A percentile compares a stretch with the other conserved stretches of the same genome.
Evolutionary conservation across 345 rosid species (phyloP).

Genomic region (Barbarea vulgaris): DNA sequence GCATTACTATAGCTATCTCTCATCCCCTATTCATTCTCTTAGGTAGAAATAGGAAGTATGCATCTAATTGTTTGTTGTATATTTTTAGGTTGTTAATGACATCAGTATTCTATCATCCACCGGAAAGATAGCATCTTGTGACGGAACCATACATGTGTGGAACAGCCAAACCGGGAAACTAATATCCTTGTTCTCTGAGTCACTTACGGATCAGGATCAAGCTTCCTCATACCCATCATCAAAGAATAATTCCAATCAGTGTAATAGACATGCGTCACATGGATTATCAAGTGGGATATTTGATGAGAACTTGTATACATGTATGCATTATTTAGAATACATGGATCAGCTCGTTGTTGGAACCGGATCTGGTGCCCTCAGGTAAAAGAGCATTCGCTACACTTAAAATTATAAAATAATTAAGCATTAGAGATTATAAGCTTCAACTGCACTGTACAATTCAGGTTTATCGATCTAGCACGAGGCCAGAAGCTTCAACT

Average conservation of each 20-base stretch:
- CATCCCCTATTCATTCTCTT: background rate
- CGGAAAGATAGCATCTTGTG: slow-evolving; percentile 93
- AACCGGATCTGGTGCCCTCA: slow-evolving; percentile 86
- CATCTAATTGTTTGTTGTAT: slow-evolving; percentile 41
- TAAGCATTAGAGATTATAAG: background rate
- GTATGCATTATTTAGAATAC: slow-evolving; percentile 73
- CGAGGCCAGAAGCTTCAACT: slow-evolving; percentile 79
- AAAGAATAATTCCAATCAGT: slow-evolving; percentile 53
- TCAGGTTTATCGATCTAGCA: slow-evolving; percentile 72
- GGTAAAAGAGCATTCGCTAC: slow-evolving; percentile 48
- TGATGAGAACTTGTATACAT: slow-evolving; percentile 86
- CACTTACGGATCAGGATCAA: slow-evolving; percentile 58
- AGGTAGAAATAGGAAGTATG: slow-evolving; percentile 2
- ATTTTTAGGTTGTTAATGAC: slow-evolving; percentile 85
- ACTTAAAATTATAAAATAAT: background rate
- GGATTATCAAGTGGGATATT: slow-evolving; percentile 72
- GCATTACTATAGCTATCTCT: slow-evolving; percentile 10
- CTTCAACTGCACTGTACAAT: slow-evolving; percentile 4
- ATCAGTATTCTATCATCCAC: slow-evolving; percentile 65
- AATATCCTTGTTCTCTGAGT: slow-evolving; percentile 69
- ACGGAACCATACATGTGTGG: slow-evolving; percentile 96
- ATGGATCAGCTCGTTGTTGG: slow-evolving; percentile 70
- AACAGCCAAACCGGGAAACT: slow-evolving; percentile 79
- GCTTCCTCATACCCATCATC: slow-evolving; percentile 48
- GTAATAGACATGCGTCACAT: slow-evolving; percentile 56